These are phyloP conservation scores for Graphilbum sp. DNA, from an alignment of 2,329 filamentous ascomycete genomes.

Conservation along the genomic window DNA sequence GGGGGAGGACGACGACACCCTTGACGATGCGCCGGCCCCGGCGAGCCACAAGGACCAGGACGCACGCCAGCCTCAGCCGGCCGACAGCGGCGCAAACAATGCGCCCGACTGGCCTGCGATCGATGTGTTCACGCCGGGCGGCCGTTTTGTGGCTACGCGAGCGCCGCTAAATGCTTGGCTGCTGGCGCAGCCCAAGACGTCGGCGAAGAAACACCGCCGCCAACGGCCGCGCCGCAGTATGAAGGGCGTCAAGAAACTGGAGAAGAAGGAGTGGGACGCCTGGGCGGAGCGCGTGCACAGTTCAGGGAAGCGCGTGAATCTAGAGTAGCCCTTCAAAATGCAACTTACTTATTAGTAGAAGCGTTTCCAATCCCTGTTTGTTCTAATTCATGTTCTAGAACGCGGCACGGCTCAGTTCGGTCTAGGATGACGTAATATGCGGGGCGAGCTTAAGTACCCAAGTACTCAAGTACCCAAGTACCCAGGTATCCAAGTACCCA, in stretches of 20 bases:
- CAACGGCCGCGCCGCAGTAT: conserved; percentile 9
- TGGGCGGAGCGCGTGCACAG: neutral
- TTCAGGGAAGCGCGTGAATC: too few relatives aligned
- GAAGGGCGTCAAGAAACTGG: conserved; percentile 12
- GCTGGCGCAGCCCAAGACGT: conserved; percentile 34
- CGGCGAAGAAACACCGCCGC: conserved; percentile 12
- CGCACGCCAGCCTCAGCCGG: neutral
- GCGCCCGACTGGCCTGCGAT: conserved; percentile 50
- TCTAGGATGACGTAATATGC: too few relatives aligned
- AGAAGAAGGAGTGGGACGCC: conserved; percentile 4
- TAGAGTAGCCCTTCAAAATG: neutral
- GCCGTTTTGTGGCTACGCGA: conserved; percentile 56
- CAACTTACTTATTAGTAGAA: too few relatives aligned
- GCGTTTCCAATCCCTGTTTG: too few relatives aligned
- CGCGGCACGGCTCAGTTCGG: too few relatives aligned
- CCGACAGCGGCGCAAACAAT: too few relatives aligned
- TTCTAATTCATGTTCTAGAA: too few relatives aligned
- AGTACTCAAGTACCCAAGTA: too few relatives aligned
- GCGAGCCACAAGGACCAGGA: neutral
- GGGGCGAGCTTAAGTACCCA: too few relatives aligned
- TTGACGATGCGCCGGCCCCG: neutral
- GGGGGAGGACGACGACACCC: neutral
- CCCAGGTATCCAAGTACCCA: too few relatives aligned
- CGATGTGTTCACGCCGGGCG: conserved; percentile 73
- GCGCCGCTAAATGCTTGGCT: conserved; percentile 57